phyloP scores from a whole-genome alignment of 23 red algal genomes.

The Gracilariopsis chorda region DNA sequence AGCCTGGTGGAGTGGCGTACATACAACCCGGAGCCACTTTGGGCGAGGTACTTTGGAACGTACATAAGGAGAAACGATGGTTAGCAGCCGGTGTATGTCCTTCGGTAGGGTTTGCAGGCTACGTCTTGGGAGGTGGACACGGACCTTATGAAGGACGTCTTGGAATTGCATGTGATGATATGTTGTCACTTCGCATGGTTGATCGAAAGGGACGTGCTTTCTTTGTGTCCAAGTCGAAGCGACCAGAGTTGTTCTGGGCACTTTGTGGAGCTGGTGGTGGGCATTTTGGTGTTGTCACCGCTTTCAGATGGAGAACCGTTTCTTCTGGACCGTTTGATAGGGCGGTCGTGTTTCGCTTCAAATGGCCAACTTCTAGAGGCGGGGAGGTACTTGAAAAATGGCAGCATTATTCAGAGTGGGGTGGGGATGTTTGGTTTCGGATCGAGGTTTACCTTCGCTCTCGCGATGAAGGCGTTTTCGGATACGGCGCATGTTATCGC shows the following conservation, averaged over 20 bases:
- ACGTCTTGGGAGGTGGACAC: conserved; percentile 39
- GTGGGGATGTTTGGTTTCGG: conserved; percentile 51
- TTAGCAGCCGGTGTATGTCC: conserved; percentile 51
- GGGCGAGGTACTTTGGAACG: conserved; percentile 32
- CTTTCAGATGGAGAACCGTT: conserved; percentile 9
- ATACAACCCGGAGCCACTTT: conserved; percentile 31
- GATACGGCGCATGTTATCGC: conserved; percentile 48
- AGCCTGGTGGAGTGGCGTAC: background rate
- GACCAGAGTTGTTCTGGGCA: conserved; percentile 28
- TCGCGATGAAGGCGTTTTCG: background rate
- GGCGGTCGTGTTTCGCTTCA: conserved; percentile 30
- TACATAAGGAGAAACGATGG: conserved; percentile 20
- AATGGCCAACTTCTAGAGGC: background rate
- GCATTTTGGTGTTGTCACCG: conserved; percentile 47
- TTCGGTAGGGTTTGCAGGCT: conserved; percentile 29
- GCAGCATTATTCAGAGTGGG: conserved; percentile 38
- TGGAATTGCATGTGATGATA: conserved; percentile 26
- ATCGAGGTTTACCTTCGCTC: conserved; percentile 20
- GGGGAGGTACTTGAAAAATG: conserved; percentile 49
- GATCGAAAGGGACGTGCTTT: conserved; percentile 5
- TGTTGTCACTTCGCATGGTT: conserved; percentile 20
- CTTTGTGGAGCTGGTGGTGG: conserved; percentile 44
- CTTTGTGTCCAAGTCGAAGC: background rate
- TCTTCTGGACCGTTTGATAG: background rate
- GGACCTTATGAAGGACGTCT: conserved; percentile 35